Evolutionary conservation across 1,284 basidiomycete species (phyloP).

Genomic region (Heliocybe sulcata): DNA sequence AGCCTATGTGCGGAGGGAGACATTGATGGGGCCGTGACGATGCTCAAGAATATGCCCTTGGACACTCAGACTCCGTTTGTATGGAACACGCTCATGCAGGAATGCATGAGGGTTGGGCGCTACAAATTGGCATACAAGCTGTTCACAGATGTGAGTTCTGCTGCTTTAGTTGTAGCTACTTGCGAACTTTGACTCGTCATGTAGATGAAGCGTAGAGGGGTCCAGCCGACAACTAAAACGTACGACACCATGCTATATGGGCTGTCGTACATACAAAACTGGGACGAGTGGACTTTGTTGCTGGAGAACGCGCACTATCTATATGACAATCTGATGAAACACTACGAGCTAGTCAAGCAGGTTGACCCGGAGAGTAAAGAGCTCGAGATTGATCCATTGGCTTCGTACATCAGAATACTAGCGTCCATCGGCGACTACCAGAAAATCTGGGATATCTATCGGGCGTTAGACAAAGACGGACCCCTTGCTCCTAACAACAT

Average conservation of each 20-base stretch:
- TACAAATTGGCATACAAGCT: conserved; percentile 53
- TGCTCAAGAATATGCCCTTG: conserved; percentile 55
- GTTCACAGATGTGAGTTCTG: conserved; percentile 54
- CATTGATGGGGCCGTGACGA: conserved; percentile 49
- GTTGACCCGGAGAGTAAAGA: conserved; percentile 37
- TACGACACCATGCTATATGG: conserved; percentile 61
- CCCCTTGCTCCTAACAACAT: conserved; percentile 45
- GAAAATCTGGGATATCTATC: conserved; percentile 66
- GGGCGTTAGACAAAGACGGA: conserved; percentile 50
- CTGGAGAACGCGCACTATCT: conserved; percentile 50
- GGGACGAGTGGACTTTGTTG: conserved; percentile 48
- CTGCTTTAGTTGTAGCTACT: conserved; percentile 1
- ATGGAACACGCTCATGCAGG: conserved; percentile 70
- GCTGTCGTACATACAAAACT: conserved; percentile 48
- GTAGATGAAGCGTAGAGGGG: conserved; percentile 77
- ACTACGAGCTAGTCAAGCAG: conserved; percentile 38
- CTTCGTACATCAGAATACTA: conserved; percentile 57
- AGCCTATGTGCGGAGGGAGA: conserved; percentile 44
- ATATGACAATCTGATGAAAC: conserved; percentile 45
- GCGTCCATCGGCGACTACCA: conserved; percentile 48
- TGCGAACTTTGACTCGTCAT: background rate
- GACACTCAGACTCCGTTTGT: conserved; percentile 64
- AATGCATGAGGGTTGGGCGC: conserved; percentile 44
- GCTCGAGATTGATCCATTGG: conserved; percentile 38
- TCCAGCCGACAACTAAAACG: conserved; percentile 56